phyloP scores from a whole-genome alignment of 2,329 filamentous ascomycete species.

The Scytalidium lignicola region DNA sequence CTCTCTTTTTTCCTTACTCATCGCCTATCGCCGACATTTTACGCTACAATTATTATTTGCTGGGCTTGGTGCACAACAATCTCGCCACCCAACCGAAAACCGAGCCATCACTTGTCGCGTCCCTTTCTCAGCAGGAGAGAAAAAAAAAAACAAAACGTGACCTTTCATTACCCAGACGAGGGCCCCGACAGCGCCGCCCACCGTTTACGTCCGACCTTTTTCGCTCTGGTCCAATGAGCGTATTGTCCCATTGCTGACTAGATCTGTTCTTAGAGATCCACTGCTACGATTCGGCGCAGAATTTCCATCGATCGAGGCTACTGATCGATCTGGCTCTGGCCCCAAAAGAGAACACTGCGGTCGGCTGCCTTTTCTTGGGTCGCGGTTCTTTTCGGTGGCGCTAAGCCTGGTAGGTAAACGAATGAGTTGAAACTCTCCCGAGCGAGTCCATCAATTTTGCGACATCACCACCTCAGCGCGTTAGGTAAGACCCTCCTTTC shows the following conservation, averaged over 20 bases:
- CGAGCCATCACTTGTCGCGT: background rate
- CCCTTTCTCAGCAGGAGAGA: background rate
- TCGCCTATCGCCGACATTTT: background rate
- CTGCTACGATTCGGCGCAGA: background rate
- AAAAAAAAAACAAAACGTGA: background rate
- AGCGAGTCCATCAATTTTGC: background rate
- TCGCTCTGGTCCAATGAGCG: background rate
- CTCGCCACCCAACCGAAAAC: background rate
- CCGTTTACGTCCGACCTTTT: background rate
- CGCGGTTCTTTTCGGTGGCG: background rate
- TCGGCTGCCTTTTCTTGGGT: background rate
- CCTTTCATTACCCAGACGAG: background rate
- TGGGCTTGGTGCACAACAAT: background rate
- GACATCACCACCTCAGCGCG: conserved; percentile 7
- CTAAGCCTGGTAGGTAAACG: conserved; percentile 1
- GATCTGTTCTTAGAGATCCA: background rate
- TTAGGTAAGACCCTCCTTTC: conserved; percentile 29
- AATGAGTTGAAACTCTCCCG: conserved; percentile 1
- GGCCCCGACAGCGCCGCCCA: background rate
- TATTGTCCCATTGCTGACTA: background rate
- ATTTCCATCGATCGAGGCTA: background rate
- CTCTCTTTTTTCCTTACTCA: background rate
- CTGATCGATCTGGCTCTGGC: background rate
- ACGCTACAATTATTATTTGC: too few relatives aligned
- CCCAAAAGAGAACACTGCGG: background rate